Percentiles rank a stretch among this genome's conserved stretches.
Conservation (phyloP, 2,329 filamentous ascomycete species). For the Exophiala mesophila region DNA sequence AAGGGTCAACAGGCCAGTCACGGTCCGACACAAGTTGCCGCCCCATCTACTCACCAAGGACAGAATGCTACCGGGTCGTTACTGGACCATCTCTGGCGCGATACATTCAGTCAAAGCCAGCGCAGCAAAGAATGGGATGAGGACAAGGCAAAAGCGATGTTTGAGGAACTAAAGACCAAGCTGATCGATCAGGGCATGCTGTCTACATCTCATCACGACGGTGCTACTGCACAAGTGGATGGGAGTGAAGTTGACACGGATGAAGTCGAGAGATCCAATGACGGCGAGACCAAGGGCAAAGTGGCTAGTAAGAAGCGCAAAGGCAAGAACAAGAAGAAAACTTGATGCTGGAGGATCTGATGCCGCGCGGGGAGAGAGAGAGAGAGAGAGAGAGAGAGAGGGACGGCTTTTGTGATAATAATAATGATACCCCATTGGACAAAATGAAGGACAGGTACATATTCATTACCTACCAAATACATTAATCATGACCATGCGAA, state of each 20-base stretch:
- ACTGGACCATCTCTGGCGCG: no score
- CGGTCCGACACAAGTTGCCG: no score
- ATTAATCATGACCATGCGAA: no score
- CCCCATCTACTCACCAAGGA: no score
- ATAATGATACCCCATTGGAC: no score
- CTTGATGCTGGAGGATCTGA: no score
- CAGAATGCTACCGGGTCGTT: no score
- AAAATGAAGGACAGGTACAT: no score
- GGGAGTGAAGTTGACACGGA: conserved; percentile 14
- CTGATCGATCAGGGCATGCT: conserved; percentile 18
- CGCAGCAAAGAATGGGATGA: conserved; percentile 14
- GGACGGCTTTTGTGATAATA: no score
- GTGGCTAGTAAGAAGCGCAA: conserved; percentile 14
- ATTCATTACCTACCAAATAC: no score
- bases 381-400: no score
- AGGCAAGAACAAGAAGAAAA: conserved; percentile 18
- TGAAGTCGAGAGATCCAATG: conserved; percentile 2
- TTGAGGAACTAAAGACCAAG: conserved; percentile 15
- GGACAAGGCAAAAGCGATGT: conserved; percentile 14
- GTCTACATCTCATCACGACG: conserved; percentile 1
- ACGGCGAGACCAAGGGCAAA: conserved; percentile 1
- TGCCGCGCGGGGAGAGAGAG: no score
- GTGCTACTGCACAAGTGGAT: conserved; percentile 5
- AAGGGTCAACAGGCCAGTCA: conserved; percentile 4
- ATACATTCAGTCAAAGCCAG: conserved; percentile 11